Percentiles rank a stretch among this genome's conserved stretches.
Conservation (phyloP, 352 stramenopile species). For the Phytopythium aichiense region DNA sequence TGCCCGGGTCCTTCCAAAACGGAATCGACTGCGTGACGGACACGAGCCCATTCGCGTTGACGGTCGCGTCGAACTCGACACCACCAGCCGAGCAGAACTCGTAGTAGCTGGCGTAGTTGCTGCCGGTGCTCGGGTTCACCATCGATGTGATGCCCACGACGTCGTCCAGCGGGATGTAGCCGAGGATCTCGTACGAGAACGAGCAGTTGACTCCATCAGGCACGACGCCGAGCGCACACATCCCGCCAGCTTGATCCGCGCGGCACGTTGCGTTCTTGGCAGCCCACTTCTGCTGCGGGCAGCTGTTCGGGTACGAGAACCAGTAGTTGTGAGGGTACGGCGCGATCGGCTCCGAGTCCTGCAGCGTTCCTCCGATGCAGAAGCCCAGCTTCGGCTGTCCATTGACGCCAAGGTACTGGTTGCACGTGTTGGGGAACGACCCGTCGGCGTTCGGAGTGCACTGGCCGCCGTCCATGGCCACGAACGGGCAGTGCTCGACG, state of each 20-base stretch:
- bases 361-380: slow-evolving; percentile 34
- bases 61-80: slow-evolving; percentile 59
- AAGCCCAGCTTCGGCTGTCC: slow-evolving; percentile 41
- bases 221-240: slow-evolving; percentile 38
- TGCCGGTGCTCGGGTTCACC: slow-evolving; percentile 34
- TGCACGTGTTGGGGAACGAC: slow-evolving; percentile 29
- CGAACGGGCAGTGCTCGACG: slow-evolving; percentile 44
- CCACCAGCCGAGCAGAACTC: slow-evolving; percentile 54
- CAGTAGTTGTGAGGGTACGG: slow-evolving; percentile 77
- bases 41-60: too few species aligned
- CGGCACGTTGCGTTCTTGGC: slow-evolving; percentile 41
- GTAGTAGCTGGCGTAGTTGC: slow-evolving; percentile 36
- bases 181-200: slow-evolving; percentile 59
- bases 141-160: slow-evolving; percentile 67
- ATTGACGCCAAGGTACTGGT: slow-evolving; percentile 48
- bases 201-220: slow-evolving; percentile 56
- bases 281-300: slow-evolving; percentile 32
- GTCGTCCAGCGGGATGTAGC: slow-evolving; percentile 60
- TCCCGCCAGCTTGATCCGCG: slow-evolving; percentile 25
- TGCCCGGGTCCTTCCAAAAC: slow-evolving; percentile 60
- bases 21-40: slow-evolving; percentile 27
- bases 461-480: slow-evolving; percentile 52
- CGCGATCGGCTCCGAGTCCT: slow-evolving; percentile 42
- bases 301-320: slow-evolving; percentile 82
- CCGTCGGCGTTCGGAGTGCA: slow-evolving; percentile 44